Evolutionary conservation across 23 red algal genomes (phyloP), one percentile per base, ranked within the genome.

Genomic region (Rhodosorus marinus): DNA sequence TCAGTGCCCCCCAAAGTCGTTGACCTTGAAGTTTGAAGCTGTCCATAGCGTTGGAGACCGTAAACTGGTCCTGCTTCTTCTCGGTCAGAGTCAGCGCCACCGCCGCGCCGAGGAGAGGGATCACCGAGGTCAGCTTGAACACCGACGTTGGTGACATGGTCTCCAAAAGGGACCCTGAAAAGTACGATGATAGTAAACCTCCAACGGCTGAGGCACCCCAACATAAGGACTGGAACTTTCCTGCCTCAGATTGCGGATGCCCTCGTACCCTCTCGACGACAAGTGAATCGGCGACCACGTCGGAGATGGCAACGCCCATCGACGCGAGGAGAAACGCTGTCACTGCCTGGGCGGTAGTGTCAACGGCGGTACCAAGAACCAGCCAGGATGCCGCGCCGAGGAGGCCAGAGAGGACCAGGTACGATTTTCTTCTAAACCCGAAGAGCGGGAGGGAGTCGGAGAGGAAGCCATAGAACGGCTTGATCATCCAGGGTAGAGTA

Each of bases 401-500:
- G 17, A 54, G 60, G 29, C 75, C 75, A 15, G 76, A 42, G 8
- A 54, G 43, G 23, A 69, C 35, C 23, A 93, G 69, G 31, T 82
- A 93, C 30, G 76, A 71, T 17, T 73, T 70, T 31, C 76, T 54
- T 11, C 75, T 70, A 55, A 79, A 93, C 34, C 76, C 76, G 35
- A 93, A 93, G 14, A 93, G 27, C 1, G 86, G 86, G 30, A 93
- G 35, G 2, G 75, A 27, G 51, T 93, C 86, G 9, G 67, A 76
- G 1, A 81, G 41, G 24, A 93, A 81, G 20, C 86, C 86, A 58
- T 93, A 93, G 23, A 93, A 50, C 2, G 75, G 74, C 68, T 93
- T 93, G 25, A 93, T 70, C 5, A 72, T 65, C 86, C 86, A 93
- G 20, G 86, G 86, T n/a, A 93, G 29, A 26, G 67, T 62, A n/a